A percentile compares a stretch with the other conserved stretches of the same genome.
Conservation (phyloP, 2,329 filamentous ascomycete genomes). For the Botrytis squamosa region DNA sequence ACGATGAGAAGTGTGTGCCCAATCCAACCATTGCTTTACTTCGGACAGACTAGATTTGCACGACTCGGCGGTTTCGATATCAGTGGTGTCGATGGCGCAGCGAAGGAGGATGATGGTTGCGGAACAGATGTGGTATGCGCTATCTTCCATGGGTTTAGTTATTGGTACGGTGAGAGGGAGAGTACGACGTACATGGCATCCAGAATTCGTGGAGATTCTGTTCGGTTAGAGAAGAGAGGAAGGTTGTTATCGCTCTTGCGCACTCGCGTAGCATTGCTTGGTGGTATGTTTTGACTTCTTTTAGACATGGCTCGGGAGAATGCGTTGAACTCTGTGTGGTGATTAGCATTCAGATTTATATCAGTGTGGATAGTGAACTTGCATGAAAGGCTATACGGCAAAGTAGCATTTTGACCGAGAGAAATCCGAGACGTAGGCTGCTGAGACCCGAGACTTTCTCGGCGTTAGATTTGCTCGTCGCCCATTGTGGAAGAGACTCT, state of each 20-base stretch:
- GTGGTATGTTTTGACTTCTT: conserved; percentile 23
- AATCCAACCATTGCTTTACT: conserved; percentile 24
- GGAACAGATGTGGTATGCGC: conserved; percentile 38
- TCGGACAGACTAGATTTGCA: conserved; percentile 22
- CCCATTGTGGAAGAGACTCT: conserved; percentile 3
- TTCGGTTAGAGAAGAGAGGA: neutral
- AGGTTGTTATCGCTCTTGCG: conserved; percentile 32
- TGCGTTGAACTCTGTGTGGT: neutral
- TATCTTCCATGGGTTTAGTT: conserved; percentile 25
- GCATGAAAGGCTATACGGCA: neutral
- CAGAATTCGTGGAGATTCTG: conserved; percentile 6
- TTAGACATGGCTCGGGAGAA: conserved; percentile 17
- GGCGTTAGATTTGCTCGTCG: neutral
- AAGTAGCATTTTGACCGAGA: neutral
- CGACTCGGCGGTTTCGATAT: conserved; percentile 17
- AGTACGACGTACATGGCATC: conserved; percentile 1
- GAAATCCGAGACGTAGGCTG: neutral
- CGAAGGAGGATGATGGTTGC: conserved; percentile 30
- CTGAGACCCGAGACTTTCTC: neutral
- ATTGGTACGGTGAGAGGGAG: neutral
- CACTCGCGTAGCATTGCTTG: conserved; percentile 32
- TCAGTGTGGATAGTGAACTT: neutral
- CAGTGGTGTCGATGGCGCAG: conserved; percentile 29
- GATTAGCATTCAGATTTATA: neutral
- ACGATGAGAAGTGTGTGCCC: conserved; percentile 32